These are phyloP conservation scores for Coniochaeta sp. DNA, from an alignment of 2,329 filamentous ascomycete genomes.

Conservation along the genomic window DNA sequence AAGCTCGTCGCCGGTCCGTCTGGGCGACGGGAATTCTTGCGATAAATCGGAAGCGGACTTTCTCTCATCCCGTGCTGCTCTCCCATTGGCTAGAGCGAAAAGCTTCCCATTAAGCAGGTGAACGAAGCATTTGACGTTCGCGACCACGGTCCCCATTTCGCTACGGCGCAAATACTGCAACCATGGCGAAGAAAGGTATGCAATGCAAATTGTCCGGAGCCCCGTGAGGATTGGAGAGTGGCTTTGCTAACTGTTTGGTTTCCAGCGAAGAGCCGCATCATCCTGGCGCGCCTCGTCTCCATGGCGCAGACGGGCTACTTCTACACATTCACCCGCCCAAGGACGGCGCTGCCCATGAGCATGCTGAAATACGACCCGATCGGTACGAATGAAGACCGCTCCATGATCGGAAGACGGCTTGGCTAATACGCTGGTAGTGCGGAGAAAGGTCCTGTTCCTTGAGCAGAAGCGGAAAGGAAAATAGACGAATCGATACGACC, in stretches of 20 bases:
- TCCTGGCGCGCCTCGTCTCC: slow-evolving; percentile 88
- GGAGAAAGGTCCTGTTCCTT: slow-evolving; percentile 91
- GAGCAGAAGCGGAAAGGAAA: slow-evolving; percentile 79
- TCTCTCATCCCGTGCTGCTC: neutral
- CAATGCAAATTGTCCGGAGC: too few relatives aligned
- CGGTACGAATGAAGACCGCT: slow-evolving; percentile 45
- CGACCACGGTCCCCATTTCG: neutral
- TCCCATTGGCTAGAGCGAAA: neutral
- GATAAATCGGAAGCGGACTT: neutral
- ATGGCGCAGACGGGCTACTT: slow-evolving; percentile 99
- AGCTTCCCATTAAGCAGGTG: neutral
- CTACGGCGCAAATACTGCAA: neutral
- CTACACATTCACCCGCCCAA: slow-evolving; percentile 80
- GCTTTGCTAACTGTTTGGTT: neutral
- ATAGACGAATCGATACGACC: slow-evolving; percentile 25
- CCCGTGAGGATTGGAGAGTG: neutral
- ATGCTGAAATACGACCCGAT: slow-evolving; percentile 99
- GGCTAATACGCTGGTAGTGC: too few relatives aligned
- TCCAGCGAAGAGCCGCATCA: slow-evolving; percentile 80
- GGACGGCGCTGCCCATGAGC: slow-evolving; percentile 75
- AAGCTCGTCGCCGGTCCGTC: too few relatives aligned
- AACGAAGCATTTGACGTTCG: neutral
- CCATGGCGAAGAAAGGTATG: slow-evolving; percentile 19
- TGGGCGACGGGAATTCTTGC: too few relatives aligned
- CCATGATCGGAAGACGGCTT: too few relatives aligned